Percentiles rank a stretch among this genome's conserved stretches.
These are phyloP conservation scores for Babesia caballi DNA, from an alignment of 169 alveolate species.

Conservation along the genomic window DNA sequence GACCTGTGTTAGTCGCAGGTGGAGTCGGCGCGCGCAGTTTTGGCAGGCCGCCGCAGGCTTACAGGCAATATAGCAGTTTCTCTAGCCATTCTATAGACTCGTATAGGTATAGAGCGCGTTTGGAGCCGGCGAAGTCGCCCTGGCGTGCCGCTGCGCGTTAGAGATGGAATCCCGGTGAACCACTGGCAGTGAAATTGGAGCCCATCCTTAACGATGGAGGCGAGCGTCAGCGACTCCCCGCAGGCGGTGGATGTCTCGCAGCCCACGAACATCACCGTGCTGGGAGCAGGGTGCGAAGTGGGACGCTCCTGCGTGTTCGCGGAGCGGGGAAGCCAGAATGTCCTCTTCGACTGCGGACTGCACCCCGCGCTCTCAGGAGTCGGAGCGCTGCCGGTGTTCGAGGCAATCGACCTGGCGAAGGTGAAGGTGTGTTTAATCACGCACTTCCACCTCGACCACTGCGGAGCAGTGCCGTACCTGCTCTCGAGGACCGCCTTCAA, in stretches of 20 bases:
- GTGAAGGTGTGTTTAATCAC: constrained; percentile 93
- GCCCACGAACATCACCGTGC: constrained; percentile 66
- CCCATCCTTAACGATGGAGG: not conserved
- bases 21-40: too few species aligned
- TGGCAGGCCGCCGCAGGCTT: too few species aligned
- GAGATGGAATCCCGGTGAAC: not conserved
- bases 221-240: not conserved
- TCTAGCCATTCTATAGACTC: too few species aligned
- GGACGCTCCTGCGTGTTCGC: constrained; percentile 95
- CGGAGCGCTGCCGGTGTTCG: constrained; percentile 96
- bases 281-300: constrained; percentile 93
- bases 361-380: constrained; percentile 98
- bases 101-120: not conserved
- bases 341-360: constrained; percentile 98
- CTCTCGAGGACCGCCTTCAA: constrained; percentile 90
- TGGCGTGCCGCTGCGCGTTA: not conserved
- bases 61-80: too few species aligned
- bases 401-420: constrained; percentile 90
- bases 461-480: constrained; percentile 97
- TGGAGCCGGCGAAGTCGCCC: not conserved
- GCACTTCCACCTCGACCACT: constrained; percentile 98
- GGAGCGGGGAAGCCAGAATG: constrained; percentile 86
- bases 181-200: not conserved
- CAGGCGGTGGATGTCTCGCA: not conserved
- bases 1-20: not conserved